Percentiles rank a stretch among this genome's conserved stretches.
These are phyloP conservation scores for Asclepias syriaca DNA, from an alignment of 257 asterid species.

Conservation along the genomic window DNA sequence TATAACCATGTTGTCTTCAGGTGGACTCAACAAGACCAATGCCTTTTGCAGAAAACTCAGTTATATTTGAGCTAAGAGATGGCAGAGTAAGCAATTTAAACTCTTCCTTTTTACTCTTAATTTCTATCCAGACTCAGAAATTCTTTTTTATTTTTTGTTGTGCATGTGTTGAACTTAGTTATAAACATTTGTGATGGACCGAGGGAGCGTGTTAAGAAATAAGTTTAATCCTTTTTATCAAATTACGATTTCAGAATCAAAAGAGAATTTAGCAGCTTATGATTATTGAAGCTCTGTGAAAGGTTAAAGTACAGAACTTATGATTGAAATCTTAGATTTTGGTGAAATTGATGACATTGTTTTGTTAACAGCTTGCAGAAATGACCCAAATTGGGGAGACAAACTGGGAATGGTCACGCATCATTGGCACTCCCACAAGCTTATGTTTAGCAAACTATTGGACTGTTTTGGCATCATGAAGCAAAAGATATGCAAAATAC, in stretches of 20 bases:
- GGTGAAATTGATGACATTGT: not conserved
- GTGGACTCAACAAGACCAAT: constrained; percentile 65
- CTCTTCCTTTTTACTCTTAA: not conserved
- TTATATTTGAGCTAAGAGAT: constrained; percentile 74
- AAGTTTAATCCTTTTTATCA: too few species aligned
- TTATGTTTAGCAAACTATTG: constrained; percentile 51
- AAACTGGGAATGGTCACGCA: constrained; percentile 70
- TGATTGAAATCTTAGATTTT: not conserved
- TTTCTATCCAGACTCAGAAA: too few species aligned
- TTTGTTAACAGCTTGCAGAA: constrained; percentile 63
- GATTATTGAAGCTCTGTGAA: too few species aligned
- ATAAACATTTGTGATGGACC: too few species aligned
- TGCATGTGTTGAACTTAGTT: too few species aligned
- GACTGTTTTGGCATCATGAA: constrained; percentile 51
- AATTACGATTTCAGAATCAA: too few species aligned
- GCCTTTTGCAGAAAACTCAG: constrained; percentile 55
- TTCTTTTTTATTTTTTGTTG: not conserved
- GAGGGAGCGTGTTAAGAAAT: too few species aligned
- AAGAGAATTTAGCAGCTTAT: too few species aligned
- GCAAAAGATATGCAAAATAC: not conserved
- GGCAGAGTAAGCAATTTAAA: constrained; percentile 60
- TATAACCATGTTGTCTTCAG: constrained; percentile 29
- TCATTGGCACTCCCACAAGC: constrained; percentile 81
- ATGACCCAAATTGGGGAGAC: constrained; percentile 42
- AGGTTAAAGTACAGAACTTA: not conserved